These are phyloP conservation scores for Smithsoniella earleae DNA, from an alignment of 163 green algal species.

Conservation along the genomic window DNA sequence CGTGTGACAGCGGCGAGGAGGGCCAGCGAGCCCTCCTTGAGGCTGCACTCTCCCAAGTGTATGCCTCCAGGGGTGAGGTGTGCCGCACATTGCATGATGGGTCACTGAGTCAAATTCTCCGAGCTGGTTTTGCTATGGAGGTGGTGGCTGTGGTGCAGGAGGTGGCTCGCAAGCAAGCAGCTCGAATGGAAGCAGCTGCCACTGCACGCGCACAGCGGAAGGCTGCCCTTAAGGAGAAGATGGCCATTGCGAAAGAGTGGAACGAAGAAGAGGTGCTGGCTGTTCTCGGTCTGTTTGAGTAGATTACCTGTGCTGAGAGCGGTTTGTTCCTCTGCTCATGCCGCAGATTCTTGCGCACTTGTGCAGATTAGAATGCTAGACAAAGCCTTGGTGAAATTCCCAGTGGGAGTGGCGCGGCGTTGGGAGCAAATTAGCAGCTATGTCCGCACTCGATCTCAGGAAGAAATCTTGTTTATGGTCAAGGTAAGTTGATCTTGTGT, in stretches of 20 bases:
- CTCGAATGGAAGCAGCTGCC: slow-evolving; percentile 37
- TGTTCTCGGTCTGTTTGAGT: too few relatives aligned
- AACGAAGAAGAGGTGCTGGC: slow-evolving; percentile 67
- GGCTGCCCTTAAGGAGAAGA: slow-evolving; percentile 42
- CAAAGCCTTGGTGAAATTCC: slow-evolving; percentile 78
- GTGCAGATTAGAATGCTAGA: slow-evolving; percentile 61
- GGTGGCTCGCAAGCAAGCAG: slow-evolving; percentile 34
- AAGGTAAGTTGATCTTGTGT: too few relatives aligned
- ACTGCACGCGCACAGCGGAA: slow-evolving; percentile 35
- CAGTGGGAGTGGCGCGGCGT: slow-evolving; percentile 32
- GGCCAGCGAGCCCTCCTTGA: slow-evolving; percentile 33
- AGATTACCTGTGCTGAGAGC: too few relatives aligned
- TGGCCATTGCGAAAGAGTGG: slow-evolving; percentile 61
- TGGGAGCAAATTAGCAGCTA: slow-evolving; percentile 57
- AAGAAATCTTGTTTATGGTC: slow-evolving; percentile 83
- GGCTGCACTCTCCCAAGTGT: slow-evolving; percentile 22
- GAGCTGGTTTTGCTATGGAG: too few relatives aligned
- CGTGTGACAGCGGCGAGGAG: slow-evolving; percentile 15
- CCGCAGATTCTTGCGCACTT: too few relatives aligned
- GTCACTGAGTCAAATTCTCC: too few relatives aligned
- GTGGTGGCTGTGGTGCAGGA: too few relatives aligned
- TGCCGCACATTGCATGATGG: too few relatives aligned
- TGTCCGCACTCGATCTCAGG: slow-evolving; percentile 70
- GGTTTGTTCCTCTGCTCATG: too few relatives aligned
- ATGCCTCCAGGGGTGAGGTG: slow-evolving; percentile 6